Conservation (phyloP, 768 basidiomycete species). For the Sistotremastrum niveocremeum region DNA sequence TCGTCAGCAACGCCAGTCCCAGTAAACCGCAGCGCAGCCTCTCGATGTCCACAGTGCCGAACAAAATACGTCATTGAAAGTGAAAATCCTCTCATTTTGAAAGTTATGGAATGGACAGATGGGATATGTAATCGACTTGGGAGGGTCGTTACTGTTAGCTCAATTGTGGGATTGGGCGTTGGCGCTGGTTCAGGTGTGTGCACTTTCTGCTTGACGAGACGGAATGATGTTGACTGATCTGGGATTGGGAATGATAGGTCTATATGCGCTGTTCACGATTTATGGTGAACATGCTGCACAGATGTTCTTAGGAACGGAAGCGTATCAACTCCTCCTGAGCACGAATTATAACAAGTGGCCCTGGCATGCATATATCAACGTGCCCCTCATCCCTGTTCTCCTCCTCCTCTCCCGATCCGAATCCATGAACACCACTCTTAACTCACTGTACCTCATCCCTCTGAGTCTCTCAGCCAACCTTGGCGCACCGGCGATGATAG, state of each 20-base stretch:
- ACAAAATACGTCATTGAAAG: conserved; percentile 55
- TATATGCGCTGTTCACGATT: conserved; percentile 38
- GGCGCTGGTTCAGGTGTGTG: conserved; percentile 50
- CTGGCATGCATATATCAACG: conserved; percentile 60
- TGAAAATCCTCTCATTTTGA: conserved; percentile 39
- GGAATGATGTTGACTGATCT: background rate
- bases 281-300: conserved; percentile 65
- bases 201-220: background rate
- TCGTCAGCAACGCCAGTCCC: no score
- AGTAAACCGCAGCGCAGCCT: conserved; percentile 37
- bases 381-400: conserved; percentile 55
- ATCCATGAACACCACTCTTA: conserved; percentile 10
- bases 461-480: conserved; percentile 15
- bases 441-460: conserved; percentile 20
- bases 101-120: conserved; percentile 38
- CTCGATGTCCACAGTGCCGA: conserved; percentile 73
- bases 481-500: conserved; percentile 10
- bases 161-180: conserved; percentile 34
- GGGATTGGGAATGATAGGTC: conserved; percentile 18
- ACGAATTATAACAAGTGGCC: conserved; percentile 65
- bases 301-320: conserved; percentile 60
- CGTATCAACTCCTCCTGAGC: conserved; percentile 51
- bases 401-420: conserved; percentile 44
- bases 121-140: conserved; percentile 36
- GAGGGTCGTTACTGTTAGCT: conserved; percentile 35